A percentile compares a stretch with the other conserved stretches of the same genome.
Conservation (phyloP, 768 basidiomycete genomes). For the Suillus bovinus region DNA sequence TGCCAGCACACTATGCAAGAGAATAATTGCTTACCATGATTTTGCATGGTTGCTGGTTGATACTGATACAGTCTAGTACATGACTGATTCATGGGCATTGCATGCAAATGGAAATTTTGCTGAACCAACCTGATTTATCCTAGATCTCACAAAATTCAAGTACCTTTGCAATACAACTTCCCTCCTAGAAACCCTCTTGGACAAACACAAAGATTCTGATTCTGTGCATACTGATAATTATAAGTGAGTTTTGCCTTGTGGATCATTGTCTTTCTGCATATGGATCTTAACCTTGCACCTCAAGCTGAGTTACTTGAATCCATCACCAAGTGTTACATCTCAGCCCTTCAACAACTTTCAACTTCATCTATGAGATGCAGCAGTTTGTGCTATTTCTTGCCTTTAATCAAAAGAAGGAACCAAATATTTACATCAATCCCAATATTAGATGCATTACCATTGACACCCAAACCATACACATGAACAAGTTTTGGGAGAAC, state of each 20-base stretch:
- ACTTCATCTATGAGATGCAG: neutral
- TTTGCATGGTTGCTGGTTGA: neutral
- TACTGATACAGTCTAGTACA: neutral
- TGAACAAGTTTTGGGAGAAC: too few relatives aligned
- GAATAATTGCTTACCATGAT: neutral
- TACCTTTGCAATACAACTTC: neutral
- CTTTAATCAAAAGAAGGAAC: neutral
- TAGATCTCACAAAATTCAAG: neutral
- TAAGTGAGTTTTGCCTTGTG: neutral
- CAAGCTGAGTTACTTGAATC: neutral
- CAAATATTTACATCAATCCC: neutral
- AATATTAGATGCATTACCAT: neutral
- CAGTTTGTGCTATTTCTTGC: neutral
- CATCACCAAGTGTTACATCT: neutral
- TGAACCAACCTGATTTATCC: neutral
- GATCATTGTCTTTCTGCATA: neutral
- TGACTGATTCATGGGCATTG: neutral
- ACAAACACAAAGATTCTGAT: neutral
- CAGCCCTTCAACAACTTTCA: neutral
- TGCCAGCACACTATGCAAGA: neutral
- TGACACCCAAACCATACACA: neutral
- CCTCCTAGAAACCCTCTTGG: neutral
- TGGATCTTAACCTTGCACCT: fast-evolving
- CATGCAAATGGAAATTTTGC: neutral
- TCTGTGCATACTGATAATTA: neutral